These are phyloP conservation scores for Diplodia scrobiculata DNA, from an alignment of 2,329 filamentous ascomycete genomes.

Conservation along the genomic window DNA sequence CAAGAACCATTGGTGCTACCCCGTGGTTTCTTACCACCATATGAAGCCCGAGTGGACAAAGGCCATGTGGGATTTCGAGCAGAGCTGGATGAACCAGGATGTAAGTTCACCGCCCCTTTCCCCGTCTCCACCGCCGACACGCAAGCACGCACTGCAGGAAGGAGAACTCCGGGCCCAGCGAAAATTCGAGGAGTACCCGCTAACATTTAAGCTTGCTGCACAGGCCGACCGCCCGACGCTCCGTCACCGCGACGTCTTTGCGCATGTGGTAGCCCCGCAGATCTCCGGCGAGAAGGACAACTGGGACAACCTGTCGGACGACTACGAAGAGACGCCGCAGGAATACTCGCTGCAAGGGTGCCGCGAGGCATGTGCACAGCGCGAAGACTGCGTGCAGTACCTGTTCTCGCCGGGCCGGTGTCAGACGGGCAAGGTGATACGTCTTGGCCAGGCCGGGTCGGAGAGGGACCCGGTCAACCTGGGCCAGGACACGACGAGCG, in stretches of 20 bases:
- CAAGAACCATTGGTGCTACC: constrained; percentile 49
- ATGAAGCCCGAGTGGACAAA: constrained; percentile 44
- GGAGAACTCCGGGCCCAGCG: neutral
- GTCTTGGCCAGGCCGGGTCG: constrained; percentile 40
- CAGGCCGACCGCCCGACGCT: constrained; percentile 39
- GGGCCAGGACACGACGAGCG: constrained; percentile 35
- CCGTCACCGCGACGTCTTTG: constrained; percentile 45
- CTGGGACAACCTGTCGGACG: constrained; percentile 45
- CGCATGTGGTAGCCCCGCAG: constrained; percentile 40
- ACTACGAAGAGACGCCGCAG: constrained; percentile 32
- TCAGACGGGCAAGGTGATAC: constrained; percentile 38
- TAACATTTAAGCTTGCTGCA: constrained; percentile 26
- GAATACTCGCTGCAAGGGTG: constrained; percentile 43
- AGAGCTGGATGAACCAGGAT: constrained; percentile 42
- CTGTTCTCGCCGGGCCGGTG: constrained; percentile 42
- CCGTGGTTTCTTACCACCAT: constrained; percentile 49
- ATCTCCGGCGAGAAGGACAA: constrained; percentile 33
- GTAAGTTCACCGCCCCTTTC: constrained; percentile 32
- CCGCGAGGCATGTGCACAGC: constrained; percentile 40
- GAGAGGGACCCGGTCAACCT: constrained; percentile 30
- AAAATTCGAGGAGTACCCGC: constrained; percentile 10
- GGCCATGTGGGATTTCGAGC: constrained; percentile 46
- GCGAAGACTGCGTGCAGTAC: constrained; percentile 42
- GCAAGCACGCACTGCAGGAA: neutral
- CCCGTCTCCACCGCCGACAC: neutral